Evolutionary conservation across 192 early-diverging fungal species (phyloP).

Genomic region (Gaertneriomyces sp.): DNA sequence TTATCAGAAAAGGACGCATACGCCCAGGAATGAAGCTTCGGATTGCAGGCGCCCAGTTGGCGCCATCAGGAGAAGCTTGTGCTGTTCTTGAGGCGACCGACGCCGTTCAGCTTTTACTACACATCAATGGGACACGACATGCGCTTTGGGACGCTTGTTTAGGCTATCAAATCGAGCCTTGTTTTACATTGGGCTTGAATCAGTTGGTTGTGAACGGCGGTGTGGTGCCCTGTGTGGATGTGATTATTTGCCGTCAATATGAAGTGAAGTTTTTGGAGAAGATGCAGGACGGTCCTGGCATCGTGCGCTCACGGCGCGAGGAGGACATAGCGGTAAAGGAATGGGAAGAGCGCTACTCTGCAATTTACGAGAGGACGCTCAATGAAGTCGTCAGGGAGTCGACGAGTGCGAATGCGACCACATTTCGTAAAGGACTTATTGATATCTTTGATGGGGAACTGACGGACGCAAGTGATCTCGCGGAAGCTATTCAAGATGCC

Average conservation of each 20-base stretch:
- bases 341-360: conserved; percentile 19
- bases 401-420: neutral
- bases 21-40: conserved; percentile 59
- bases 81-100: conserved; percentile 38
- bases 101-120: conserved; percentile 36
- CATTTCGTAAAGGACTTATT: neutral
- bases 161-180: conserved; percentile 45
- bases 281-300: conserved; percentile 33
- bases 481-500: neutral
- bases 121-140: conserved; percentile 54
- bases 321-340: conserved; percentile 41
- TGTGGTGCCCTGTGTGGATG: conserved; percentile 56
- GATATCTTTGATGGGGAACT: neutral
- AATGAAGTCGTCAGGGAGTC: neutral
- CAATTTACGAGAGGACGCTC: neutral
- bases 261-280: conserved; percentile 50
- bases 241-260: conserved; percentile 56
- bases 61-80: conserved; percentile 28
- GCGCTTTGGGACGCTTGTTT: conserved; percentile 62
- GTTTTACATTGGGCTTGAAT: conserved; percentile 33
- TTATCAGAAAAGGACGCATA: conserved; percentile 40
- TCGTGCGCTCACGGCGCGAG: conserved; percentile 48
- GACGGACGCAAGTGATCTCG: neutral
- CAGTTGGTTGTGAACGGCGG: conserved; percentile 54
- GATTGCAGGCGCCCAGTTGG: conserved; percentile 52